Evolutionary conservation across 1,284 basidiomycete species (phyloP), one percentile per base, ranked within the genome.

Genomic region (Papiliotrema fonsecae): DNA sequence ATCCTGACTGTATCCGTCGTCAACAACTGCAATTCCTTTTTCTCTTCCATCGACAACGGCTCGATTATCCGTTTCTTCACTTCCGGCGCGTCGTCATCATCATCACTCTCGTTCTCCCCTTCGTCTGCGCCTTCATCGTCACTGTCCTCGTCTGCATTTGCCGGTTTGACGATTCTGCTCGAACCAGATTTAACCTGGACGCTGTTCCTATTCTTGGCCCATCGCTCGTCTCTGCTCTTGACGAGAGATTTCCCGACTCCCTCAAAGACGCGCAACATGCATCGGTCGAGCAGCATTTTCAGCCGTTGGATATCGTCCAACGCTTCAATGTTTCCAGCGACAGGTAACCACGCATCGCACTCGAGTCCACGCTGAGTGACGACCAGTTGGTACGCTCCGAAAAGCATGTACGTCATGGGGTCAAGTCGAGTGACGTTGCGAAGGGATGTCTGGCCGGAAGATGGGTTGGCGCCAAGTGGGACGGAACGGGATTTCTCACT

Each of bases 271-370:
- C 93, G 82, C 45, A 93, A 76, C 83, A 97, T 85, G 65, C 87
- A 90, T 2, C 78, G 76, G 62, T 96, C 88, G 78, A 96, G 82
- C 58, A 87, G 77, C 25, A 76, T 77, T 73, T 93, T 92, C 61
- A 97, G 76, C n/a, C 83, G 79, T 64, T 87, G 85, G 21, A 96
- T 76, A 60, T 91, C 85, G 68, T 94, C 88, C 56, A 97, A 75
- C 5, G 83, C 82, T 59, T 86, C 81, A 51, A 85, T 69, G 57
- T 86, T 80, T 37, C 92, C 92, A 24, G 83, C 78, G 44, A 97
- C 81, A 10, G 90, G 89, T 21, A 97, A 76, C 93, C 93, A 97
- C 39, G 82, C 82, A 64, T 97, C 93, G 67, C 89, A 93, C 65
- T 87, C 84, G 26, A 92, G 72, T 2, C 88, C 87, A 16, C 81